These are phyloP conservation scores for Cystobasidiaceae sp. DNA, from an alignment of 1,284 basidiomycete genomes.

Conservation along the genomic window DNA sequence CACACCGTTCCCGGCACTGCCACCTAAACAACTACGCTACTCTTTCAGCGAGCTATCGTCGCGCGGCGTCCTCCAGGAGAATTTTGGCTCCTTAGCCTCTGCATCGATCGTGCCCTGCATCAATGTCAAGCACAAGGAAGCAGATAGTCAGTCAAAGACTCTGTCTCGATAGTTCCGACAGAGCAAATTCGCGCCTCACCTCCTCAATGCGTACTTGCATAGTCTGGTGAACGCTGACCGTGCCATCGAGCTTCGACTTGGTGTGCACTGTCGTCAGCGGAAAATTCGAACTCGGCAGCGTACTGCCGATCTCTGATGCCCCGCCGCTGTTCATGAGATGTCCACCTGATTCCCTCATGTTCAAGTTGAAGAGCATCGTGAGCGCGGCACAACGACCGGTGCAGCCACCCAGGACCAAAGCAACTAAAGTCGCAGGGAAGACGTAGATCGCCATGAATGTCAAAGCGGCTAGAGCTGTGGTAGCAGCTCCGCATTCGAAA, in stretches of 20 bases:
- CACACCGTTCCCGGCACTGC: no score
- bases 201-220: neutral
- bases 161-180: neutral
- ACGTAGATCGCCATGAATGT: neutral
- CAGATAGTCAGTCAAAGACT: neutral
- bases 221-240: neutral
- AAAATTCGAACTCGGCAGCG: neutral
- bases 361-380: neutral
- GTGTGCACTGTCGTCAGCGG: neutral
- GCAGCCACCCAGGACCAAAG: neutral
- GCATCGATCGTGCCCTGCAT: no score
- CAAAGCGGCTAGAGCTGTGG: neutral
- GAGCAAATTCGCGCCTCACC: no score
- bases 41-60: no score
- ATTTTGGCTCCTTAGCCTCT: no score
- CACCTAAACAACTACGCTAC: no score
- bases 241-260: neutral
- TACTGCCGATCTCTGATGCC: neutral
- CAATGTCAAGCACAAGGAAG: no score
- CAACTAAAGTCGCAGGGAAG: neutral
- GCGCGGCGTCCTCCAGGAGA: no score
- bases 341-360: neutral
- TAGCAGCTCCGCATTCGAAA: neutral
- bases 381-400: neutral
- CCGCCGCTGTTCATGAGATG: neutral